Percentiles rank a stretch among this genome's conserved stretches.
Conservation (phyloP, 2,329 filamentous ascomycete species). For the Chaetomiaceae sp. region DNA sequence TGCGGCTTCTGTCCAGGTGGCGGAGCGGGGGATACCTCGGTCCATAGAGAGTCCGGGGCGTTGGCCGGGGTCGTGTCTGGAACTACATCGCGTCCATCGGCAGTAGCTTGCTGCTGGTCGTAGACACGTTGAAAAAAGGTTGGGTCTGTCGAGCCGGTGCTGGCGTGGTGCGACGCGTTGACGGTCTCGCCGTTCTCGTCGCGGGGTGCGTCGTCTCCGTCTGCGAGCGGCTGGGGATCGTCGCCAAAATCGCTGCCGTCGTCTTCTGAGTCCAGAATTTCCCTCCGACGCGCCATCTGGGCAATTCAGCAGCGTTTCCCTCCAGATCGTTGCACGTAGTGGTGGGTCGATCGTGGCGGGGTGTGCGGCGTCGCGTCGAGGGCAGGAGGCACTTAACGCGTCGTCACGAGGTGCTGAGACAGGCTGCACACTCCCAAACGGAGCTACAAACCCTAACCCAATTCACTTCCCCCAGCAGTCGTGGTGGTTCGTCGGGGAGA, state of each 20-base stretch:
- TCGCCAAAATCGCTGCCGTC: slow-evolving; percentile 24
- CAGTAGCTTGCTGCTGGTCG: slow-evolving; percentile 38
- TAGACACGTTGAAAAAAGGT: slow-evolving; percentile 44
- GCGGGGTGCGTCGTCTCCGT: neutral
- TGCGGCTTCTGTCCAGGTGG: slow-evolving; percentile 7
- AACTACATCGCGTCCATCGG: slow-evolving; percentile 1
- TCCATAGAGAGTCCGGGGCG: slow-evolving; percentile 2
- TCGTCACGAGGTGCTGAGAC: too few relatives aligned
- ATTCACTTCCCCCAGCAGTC: too few relatives aligned
- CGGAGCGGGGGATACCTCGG: slow-evolving; percentile 5
- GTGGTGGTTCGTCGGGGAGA: too few relatives aligned
- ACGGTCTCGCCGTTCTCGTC: slow-evolving; percentile 1
- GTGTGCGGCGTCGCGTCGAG: too few relatives aligned
- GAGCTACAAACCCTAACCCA: too few relatives aligned
- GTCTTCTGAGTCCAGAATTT: slow-evolving; percentile 31
- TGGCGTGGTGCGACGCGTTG: slow-evolving; percentile 6
- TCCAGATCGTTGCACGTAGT: neutral
- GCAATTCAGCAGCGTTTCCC: neutral
- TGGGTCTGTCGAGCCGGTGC: slow-evolving; percentile 40
- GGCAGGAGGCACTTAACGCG: too few relatives aligned
- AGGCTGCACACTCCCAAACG: too few relatives aligned
- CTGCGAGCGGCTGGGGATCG: neutral
- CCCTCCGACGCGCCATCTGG: slow-evolving; percentile 24
- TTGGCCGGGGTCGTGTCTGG: slow-evolving; percentile 1
- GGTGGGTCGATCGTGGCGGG: too few relatives aligned